Conservation (phyloP, 345 rosid genomes). For the Syzygium aromaticum region DNA sequence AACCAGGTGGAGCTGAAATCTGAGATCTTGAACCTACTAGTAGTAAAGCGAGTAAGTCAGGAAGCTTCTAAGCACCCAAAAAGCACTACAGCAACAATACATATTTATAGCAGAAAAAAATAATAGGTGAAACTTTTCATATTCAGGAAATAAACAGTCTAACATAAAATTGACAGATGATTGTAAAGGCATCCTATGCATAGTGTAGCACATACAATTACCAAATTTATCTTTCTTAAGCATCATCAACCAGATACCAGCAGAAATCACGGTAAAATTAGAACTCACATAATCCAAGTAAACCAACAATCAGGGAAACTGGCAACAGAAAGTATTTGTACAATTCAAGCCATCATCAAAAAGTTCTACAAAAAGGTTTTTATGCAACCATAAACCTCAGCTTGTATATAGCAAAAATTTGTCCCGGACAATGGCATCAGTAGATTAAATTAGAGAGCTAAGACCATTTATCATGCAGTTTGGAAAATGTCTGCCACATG, state of each 20-base stretch:
- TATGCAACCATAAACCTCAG: background rate
- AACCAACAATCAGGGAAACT: background rate
- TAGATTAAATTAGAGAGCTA: background rate
- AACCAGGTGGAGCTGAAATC: constrained; percentile 49
- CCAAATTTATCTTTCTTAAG: background rate
- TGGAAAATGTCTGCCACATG: background rate
- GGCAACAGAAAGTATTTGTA: background rate
- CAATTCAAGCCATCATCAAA: background rate
- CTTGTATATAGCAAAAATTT: background rate
- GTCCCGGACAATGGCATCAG: background rate
- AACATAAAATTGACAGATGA: background rate
- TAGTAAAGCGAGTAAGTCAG: background rate
- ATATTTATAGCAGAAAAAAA: background rate
- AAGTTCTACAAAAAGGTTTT: background rate
- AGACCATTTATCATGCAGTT: background rate
- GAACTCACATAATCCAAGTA: background rate
- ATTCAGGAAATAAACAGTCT: background rate
- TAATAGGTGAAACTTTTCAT: background rate
- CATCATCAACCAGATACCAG: background rate
- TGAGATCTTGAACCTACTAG: constrained; percentile 32
- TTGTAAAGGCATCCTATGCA: background rate
- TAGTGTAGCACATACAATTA: background rate
- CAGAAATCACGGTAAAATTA: background rate
- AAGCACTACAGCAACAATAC: background rate
- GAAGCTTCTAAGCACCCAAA: background rate